Evolutionary conservation across 179 eudicot genomes (phyloP), one percentile per base, ranked within the genome.

Genomic region (Heliamphora pulchella): DNA sequence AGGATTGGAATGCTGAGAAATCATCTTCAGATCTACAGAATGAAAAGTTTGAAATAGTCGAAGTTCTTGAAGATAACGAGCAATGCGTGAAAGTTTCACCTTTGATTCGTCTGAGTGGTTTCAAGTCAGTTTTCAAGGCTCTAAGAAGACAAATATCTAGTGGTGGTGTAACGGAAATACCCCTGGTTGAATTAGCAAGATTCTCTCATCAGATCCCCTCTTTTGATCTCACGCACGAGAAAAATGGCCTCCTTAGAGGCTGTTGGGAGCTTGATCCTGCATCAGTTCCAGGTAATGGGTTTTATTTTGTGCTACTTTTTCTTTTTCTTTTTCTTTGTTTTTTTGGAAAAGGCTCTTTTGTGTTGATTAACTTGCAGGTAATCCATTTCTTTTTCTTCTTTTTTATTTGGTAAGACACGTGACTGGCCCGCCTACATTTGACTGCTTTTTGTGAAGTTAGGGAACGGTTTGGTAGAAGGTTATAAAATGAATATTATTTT

Each of bases 121-220:
- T 50, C 71, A 81, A 84, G 53, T 80, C 81, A 2, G 79, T 84
- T 66, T 84, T 80, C 57, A 78, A 47, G 46, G 62, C 78, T 9
- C 79, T 62, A 53, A 67, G 71, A 48, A 77, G 63, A 53, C 63
- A 17, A 9, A 76, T 77, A 20, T 81, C 80, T 17, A 48, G 58
- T 50, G 48, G 44, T 41, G 53, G 67, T 54, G 44, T 46, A 13
- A 5, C 80, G 57, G 83, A 84, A 65, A 78, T 84, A 64, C 70
- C 69, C 11, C 44, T 20, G 13, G 54, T 7, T 58, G 83, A 81
- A 71, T 55, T 78, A 0, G 18, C 48, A 31, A 57, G 81, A 74
- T 84, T 84, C 17, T 73, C 83, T 65, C 75, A 80, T 68, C 83
- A 74, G 66, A 68, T 81, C 13, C 83, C 83, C 31, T 68, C 79